phyloP scores from a whole-genome alignment of 345 rosid species.

The Eutrema japonicum region DNA sequence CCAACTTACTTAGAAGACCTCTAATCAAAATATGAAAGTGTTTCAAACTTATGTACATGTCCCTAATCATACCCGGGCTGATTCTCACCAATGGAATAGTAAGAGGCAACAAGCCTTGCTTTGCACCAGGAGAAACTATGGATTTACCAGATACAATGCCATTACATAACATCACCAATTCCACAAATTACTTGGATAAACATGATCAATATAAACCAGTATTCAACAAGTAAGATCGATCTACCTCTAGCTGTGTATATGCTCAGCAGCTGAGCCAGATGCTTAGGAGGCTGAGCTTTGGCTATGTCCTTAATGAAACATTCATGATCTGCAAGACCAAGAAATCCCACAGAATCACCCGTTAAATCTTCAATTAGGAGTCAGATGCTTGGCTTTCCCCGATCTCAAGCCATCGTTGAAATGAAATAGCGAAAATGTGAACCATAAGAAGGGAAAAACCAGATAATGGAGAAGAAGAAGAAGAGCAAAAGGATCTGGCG shows the following conservation, averaged over 20 bases:
- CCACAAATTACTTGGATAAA: neutral
- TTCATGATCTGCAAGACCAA: constrained; percentile 55
- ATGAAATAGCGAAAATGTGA: neutral
- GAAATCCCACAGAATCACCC: neutral
- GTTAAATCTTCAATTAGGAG: neutral
- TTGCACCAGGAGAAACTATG: constrained; percentile 75
- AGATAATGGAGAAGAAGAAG: constrained; percentile 42
- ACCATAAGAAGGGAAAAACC: constrained; percentile 37
- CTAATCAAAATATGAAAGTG: neutral
- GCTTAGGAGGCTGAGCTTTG: constrained; percentile 65
- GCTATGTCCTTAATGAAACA: constrained; percentile 67
- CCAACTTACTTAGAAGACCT: neutral
- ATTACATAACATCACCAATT: constrained; percentile 13
- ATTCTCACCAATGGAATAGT: constrained; percentile 65
- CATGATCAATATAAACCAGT: neutral
- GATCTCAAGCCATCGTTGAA: neutral
- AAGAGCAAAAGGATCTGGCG: constrained; percentile 48
- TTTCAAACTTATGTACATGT: neutral
- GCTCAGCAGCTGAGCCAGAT: constrained; percentile 57
- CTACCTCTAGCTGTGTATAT: constrained; percentile 70
- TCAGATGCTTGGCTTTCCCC: no score
- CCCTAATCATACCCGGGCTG: constrained; percentile 54
- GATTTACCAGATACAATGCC: constrained; percentile 57
- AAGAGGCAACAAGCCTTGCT: constrained; percentile 73
- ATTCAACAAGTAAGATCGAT: neutral